phyloP scores from a whole-genome alignment of 768 basidiomycete genomes.

The Mycena leptocephala region DNA sequence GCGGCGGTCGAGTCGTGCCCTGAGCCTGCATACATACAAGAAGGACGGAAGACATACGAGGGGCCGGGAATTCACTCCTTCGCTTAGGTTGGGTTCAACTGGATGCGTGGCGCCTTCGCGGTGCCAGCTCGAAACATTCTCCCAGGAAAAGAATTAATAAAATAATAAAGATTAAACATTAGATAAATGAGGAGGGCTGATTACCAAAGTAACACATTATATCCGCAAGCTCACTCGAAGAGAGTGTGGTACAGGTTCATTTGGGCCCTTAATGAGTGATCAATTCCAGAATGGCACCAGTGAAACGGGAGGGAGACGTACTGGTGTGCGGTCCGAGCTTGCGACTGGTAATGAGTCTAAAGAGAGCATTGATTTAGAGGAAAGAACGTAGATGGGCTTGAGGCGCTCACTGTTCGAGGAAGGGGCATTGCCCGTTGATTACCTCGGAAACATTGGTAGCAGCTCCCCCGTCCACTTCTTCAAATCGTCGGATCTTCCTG shows the following conservation, averaged over 20 bases:
- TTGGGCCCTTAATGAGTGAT: not conserved
- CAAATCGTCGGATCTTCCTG: conserved; percentile 30
- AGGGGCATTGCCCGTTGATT: conserved; percentile 32
- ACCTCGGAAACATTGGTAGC: conserved; percentile 30
- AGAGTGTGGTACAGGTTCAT: conserved; percentile 28
- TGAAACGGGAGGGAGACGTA: not conserved
- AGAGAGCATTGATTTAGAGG: not conserved
- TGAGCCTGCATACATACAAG: no score
- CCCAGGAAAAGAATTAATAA: no score
- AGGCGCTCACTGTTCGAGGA: conserved; percentile 20
- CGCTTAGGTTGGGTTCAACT: no score
- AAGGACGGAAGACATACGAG: no score
- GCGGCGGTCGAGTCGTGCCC: no score
- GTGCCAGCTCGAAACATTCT: no score
- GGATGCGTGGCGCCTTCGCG: no score
- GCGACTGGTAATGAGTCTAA: conserved; percentile 11
- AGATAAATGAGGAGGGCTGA: no score
- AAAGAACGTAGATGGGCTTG: not conserved
- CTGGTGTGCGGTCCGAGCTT: conserved; percentile 13
- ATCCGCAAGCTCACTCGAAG: conserved; percentile 11
- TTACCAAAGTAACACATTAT: no score
- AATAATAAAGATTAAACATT: no score
- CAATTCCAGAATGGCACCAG: not conserved
- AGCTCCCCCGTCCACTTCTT: conserved; percentile 19
- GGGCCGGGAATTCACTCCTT: no score